Base-by-base conservation (phyloP, 2,329 filamentous ascomycete species). In the Canariomyces notabilis region DNA sequence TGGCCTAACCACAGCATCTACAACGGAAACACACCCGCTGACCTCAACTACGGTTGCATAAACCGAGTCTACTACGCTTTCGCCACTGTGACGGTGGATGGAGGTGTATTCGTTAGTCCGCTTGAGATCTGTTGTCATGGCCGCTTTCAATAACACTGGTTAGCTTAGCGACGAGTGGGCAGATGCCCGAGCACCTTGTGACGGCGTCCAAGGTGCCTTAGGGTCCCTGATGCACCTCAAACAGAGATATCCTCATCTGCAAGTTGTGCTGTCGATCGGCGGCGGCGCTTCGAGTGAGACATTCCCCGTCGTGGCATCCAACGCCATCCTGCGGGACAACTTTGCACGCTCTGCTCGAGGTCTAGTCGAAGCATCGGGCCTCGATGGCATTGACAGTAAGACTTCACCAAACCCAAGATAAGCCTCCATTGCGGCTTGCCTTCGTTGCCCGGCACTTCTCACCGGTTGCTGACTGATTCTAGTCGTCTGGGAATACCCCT, bases 21-120 rank as follows among this genome's bases (percentile, higher is more conserved):
- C 66, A 74, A 76, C 46, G 78, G 83, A 53, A 80, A 87, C 57
- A 85, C 85, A 14, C 87, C 87, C 0, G 85, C 80, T 1, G 80
- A 80, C 45, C 70, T 91, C 60, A 86, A 87, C 62, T 80, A 88
- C 63, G 79, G 79, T 54, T 87, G 84, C 59, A 82, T 91, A 58
- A 89, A 84, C 55, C 84, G 89, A 60, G 80, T 90, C 20, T 90
- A 89, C 66, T 91, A 91, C 62, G 85, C 87, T 11, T 90, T 87
- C 75, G 86, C 86, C 48, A 85, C 77, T 66, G 78, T 91, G 35
- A 79, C 80, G 52, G 67, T 75, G 41, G 84, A 89, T 61, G 87
- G 87, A 40, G 79, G 78, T 43, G 80, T 91, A 52, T 85, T 86
- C 72, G 87, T 90, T 68, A 70, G 79, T 73, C 3, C 14, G 11